A percentile compares a stretch with the other conserved stretches of the same genome.
Conservation (phyloP, 2,329 filamentous ascomycete species). For the Colletotrichum sidae region DNA sequence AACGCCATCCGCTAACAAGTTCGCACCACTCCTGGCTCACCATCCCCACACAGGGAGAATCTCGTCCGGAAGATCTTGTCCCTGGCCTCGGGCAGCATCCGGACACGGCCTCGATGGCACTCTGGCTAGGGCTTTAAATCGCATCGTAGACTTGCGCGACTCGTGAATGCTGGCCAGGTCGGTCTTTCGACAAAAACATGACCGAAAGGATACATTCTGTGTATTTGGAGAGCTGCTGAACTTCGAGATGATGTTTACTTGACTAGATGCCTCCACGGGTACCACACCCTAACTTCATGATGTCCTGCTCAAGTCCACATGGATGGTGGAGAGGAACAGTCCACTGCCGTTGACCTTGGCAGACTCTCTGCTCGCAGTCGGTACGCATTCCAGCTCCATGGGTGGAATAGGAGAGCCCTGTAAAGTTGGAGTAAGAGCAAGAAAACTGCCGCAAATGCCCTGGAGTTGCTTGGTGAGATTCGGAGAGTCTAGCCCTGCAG, state of each 20-base stretch:
- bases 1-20: not conserved
- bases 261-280: not conserved
- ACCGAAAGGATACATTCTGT: constrained; percentile 3
- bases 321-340: constrained; percentile 10
- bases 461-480: not conserved
- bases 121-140: constrained; percentile 27
- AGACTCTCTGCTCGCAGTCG: constrained; percentile 19
- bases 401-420: constrained; percentile 10
- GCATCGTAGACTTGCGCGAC: constrained; percentile 5
- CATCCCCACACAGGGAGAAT: constrained; percentile 7
- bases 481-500: not conserved
- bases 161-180: constrained; percentile 15
- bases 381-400: constrained; percentile 1
- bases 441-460: constrained; percentile 14
- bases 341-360: constrained; percentile 20
- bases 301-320: constrained; percentile 11
- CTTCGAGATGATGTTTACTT: not conserved
- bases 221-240: not conserved
- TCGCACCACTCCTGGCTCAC: not conserved
- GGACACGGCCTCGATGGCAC: constrained; percentile 25
- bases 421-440: constrained; percentile 1
- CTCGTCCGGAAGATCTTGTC: not conserved
- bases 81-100: constrained; percentile 21
- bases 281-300: constrained; percentile 1
- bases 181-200: constrained; percentile 21